Percentiles rank a stretch among this genome's conserved stretches.
Evolutionary conservation across 768 basidiomycete genomes (phyloP).

Genomic region (Trametes cubensis): DNA sequence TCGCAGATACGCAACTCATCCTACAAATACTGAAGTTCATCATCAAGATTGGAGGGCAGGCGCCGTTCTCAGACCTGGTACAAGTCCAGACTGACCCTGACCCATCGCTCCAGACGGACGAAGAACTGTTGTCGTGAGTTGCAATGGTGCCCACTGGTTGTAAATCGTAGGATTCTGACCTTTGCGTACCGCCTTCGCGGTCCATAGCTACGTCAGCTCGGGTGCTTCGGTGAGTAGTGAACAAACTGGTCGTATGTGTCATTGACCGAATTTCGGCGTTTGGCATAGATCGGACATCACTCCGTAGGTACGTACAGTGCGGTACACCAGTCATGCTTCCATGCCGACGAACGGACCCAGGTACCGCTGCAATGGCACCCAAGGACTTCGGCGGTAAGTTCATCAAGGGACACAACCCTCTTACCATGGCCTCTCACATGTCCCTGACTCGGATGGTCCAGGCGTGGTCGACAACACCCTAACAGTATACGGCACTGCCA

Average conservation of each 20-base stretch:
- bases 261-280: not conserved
- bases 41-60: not conserved
- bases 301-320: not conserved
- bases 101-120: not conserved
- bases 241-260: not conserved
- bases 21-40: not conserved
- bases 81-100: not conserved
- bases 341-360: not conserved
- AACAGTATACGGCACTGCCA: constrained; percentile 24
- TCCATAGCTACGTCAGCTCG: not conserved
- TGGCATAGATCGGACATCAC: not conserved
- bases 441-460: not conserved
- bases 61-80: not conserved
- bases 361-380: not conserved
- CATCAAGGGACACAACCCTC: not conserved
- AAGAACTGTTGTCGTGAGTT: not conserved
- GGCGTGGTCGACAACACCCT: constrained; percentile 10
- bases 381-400: not conserved
- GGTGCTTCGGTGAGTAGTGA: not conserved
- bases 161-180: no score
- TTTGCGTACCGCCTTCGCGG: not conserved
- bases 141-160: no score
- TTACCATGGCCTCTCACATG: not conserved
- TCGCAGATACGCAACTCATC: not conserved
- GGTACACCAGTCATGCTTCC: no score